Evolutionary conservation across 306 rosid genomes (phyloP), one percentile per base, ranked within the genome.

Genomic region (Gastrolobium bilobum): DNA sequence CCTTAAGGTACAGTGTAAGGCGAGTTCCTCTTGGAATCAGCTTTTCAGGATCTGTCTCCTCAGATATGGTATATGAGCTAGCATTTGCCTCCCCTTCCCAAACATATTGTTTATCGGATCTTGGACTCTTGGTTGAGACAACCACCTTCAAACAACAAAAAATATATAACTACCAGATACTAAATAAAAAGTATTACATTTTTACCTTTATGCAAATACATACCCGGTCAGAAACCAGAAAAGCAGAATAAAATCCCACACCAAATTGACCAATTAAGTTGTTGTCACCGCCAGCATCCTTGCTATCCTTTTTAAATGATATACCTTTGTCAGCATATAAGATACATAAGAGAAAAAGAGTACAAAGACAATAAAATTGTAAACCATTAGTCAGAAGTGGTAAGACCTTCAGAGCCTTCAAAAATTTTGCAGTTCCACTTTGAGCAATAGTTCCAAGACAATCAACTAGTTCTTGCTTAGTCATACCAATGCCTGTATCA

Each of bases 381-480:
- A 54, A 26, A 62, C 38, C 64, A n/a, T 81, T 13, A 56, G 26
- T 31, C 14, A 14, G 51, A 53, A 63, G 39, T 64, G 7, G 62
- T 5, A 56, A 68, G 73, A 95, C 99, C 98, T 93, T 93, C 80
- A 96, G 35, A 30, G 92, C 91, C 88, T 93, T 90, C 91, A 91
- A 90, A 81, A 93, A 96, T 84, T 96, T 96, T 35, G 99, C 91
- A 35, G 98, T 93, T 47, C 99, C 96, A 93, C 99, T 96, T 84
- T 96, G 99, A 37, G 99, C 98, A 78, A 96, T 96, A 74, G 99
- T 96, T 83, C 97, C 99, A 85, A 93, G 98, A 82, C 99, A 96
- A 76, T 96, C 99, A 69, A 96, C 84, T 80, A 96, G 91, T 60
- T 96, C 98, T 81, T 91, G 88, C 79, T 77, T 91, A 15, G 97